These are phyloP conservation scores for Hydnum rufescens DNA, from an alignment of 768 basidiomycete genomes.

Conservation along the genomic window DNA sequence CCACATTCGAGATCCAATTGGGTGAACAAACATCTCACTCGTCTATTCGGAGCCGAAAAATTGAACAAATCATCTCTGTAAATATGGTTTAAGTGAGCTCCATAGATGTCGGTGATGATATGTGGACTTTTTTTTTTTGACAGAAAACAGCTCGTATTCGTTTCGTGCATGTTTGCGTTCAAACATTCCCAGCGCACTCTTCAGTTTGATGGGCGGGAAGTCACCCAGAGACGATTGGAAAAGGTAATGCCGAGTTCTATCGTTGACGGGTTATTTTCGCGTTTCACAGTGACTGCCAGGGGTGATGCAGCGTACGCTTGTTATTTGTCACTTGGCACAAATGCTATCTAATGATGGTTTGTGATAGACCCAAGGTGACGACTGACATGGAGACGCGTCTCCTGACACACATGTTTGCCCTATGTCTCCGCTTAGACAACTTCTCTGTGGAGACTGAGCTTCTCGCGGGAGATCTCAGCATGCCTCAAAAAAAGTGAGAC, in stretches of 20 bases:
- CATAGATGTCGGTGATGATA: no score
- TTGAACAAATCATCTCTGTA: constrained; percentile 45
- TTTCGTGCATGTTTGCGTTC: background rate
- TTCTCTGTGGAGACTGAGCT: background rate
- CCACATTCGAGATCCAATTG: constrained; percentile 46
- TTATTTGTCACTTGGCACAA: background rate
- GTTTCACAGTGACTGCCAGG: background rate
- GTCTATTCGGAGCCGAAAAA: constrained; percentile 23
- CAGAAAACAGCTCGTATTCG: background rate
- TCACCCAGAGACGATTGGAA: background rate
- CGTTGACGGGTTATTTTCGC: background rate
- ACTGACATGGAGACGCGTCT: background rate
- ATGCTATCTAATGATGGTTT: background rate
- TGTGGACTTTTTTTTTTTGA: no score
- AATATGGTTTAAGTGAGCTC: no score
- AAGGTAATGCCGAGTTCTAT: background rate
- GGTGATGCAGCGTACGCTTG: background rate
- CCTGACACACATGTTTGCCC: background rate
- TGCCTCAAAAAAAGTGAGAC: no score
- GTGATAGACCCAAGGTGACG: background rate
- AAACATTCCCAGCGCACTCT: background rate
- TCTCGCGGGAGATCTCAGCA: background rate
- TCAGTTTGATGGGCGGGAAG: background rate
- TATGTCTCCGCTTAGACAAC: background rate
- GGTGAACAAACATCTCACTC: constrained; percentile 45